A percentile compares a stretch with the other conserved stretches of the same genome.
phyloP scores from a whole-genome alignment of 139 green algal species.

The Raphidocelis subcapitata region DNA sequence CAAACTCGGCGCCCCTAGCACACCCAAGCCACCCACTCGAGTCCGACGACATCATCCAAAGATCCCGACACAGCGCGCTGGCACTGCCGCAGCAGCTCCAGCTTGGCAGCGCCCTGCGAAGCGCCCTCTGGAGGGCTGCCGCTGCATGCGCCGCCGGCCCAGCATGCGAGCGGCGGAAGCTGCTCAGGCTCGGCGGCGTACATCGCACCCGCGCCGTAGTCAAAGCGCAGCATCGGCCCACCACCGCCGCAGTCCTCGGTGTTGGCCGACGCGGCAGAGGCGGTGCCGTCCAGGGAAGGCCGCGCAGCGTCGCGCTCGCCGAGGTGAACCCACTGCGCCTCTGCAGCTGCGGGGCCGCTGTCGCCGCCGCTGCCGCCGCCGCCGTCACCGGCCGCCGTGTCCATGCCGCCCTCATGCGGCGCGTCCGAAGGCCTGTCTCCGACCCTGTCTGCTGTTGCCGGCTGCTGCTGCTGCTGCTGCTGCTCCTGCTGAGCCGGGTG shows the following conservation, averaged over 20 bases:
- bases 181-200: too few species aligned
- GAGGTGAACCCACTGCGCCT: too few species aligned
- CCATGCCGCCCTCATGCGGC: too few species aligned
- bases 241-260: too few species aligned
- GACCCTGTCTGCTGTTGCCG: background rate
- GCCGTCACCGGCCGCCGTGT: too few species aligned
- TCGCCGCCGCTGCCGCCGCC: too few species aligned
- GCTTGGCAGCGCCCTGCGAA: background rate
- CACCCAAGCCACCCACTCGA: conserved; percentile 15
- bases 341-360: too few species aligned
- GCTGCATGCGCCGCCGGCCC: background rate
- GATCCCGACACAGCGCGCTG: conserved; percentile 19
- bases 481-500: background rate
- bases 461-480: background rate
- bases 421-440: too few species aligned
- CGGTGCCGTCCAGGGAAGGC: too few species aligned
- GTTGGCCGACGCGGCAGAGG: too few species aligned
- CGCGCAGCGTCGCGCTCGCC: too few species aligned
- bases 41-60: conserved; percentile 49
- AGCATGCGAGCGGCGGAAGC: background rate
- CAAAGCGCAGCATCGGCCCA: too few species aligned
- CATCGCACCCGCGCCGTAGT: background rate
- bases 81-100: conserved; percentile 31
- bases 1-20: background rate
- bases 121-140: background rate